Evolutionary conservation across 1,284 basidiomycete species (phyloP), one percentile per base, ranked within the genome.

Genomic region (Austroboletus novae-zelandiae): DNA sequence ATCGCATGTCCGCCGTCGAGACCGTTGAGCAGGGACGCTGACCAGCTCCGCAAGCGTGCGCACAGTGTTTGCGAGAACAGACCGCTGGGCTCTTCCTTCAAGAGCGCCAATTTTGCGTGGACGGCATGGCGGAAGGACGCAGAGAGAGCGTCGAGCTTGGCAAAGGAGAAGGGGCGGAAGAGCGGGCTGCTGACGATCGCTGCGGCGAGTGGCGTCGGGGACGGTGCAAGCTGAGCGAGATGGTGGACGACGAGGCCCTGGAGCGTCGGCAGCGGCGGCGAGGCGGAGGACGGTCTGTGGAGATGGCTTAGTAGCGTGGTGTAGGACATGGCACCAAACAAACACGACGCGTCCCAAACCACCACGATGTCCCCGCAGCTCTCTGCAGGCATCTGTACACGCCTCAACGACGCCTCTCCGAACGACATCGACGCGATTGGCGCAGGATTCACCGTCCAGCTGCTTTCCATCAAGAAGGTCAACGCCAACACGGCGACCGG

Each of bases 381-480:
- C 52, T 77, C 82, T 11, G 61, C 73, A 40, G 86, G 86, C 34
- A 77, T 83, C 27, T 82, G 81, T 58, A 48, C 61, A 25, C 75
- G 74, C 13, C 75, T 90, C 39, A 68, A 74, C 44, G 67, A 71
- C 37, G 74, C 79, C 0, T 62, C 72, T 6, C 75, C 75, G 1
- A 68, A 73, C 4, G 79, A 85, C 45, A 72, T 77, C 0, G 72
- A 75, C 1, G 65, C 81, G 11, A 79, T 83, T 46, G 74, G 75
- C 36, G 70, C 78, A 14, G 72, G 80, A 15, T 88, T 91, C 44
- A 78, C 79, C 13, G 71, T 95, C 3, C 93, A 97, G 64, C 73
- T 94, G 36, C 79, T 97, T 42, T 90, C 85, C 43, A 81, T 94
- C 55, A 94, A 91, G 70, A 84, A 83, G 62, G 86, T 95, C 40